A percentile compares a stretch with the other conserved stretches of the same genome.
phyloP scores from a whole-genome alignment of 257 asterid genomes.

The Schizonepeta tenuifolia region DNA sequence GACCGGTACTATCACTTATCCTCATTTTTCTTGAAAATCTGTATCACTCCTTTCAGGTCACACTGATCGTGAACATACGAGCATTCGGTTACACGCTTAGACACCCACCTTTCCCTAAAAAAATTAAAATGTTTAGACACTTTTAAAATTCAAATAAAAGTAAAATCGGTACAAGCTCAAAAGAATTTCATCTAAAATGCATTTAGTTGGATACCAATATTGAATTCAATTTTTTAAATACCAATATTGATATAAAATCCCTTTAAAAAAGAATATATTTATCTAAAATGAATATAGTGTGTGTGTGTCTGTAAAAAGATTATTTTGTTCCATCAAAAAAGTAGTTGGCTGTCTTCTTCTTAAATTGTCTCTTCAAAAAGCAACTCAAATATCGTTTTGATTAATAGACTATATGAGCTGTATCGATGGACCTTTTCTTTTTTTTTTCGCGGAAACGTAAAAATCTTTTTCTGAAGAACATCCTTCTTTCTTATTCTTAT shows the following conservation, averaged over 20 bases:
- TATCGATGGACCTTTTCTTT: background rate
- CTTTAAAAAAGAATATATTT: background rate
- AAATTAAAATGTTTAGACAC: too few species aligned
- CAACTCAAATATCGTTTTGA: background rate
- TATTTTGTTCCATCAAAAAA: slow-evolving; percentile 19
- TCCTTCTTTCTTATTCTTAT: background rate
- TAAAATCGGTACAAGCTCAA: background rate
- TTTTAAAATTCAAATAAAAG: too few species aligned
- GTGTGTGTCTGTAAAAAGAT: background rate
- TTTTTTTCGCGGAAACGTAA: background rate
- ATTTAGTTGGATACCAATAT: too few species aligned
- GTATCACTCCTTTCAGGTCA: too few species aligned
- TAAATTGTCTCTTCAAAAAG: background rate
- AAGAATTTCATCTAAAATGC: too few species aligned
- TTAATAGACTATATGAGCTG: background rate
- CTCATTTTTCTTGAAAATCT: too few species aligned
- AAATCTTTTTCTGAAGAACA: background rate
- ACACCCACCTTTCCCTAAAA: too few species aligned
- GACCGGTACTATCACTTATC: too few species aligned
- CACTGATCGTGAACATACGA: too few species aligned
- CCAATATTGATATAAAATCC: background rate
- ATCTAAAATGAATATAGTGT: background rate
- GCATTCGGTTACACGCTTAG: too few species aligned
- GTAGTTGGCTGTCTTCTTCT: slow-evolving; percentile 34
- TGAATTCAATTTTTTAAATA: too few species aligned